Base-by-base conservation (phyloP, 352 stramenopile species). In the Plasmopara muralis region DNA sequence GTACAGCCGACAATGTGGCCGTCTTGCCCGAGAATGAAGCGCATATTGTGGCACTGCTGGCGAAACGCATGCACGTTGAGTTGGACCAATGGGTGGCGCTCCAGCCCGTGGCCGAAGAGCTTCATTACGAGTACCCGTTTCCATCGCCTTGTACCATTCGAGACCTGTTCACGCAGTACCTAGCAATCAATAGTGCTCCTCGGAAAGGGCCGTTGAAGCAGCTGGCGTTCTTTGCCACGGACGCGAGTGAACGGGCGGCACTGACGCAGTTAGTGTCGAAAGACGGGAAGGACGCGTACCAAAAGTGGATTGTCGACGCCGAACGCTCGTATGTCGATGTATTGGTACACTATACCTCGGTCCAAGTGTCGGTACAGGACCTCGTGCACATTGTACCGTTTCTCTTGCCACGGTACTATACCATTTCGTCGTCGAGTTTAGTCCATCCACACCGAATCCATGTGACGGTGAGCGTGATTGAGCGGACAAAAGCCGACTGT, bases 321-420 rank as follows among this genome's bases (percentile, higher is more conserved):
- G 80, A 97, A 46, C 83, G 95, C 38, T 95, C 91, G 14, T 88
- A 98, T 48, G 74, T 88, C 2, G 91, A 98, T 46, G 67, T 98
- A 18, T 54, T 99, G 2, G 74, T 78, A 41, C 70, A 85, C 47
- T 95, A 90, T 51, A 37, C 42, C 13, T 90, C 81, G 0, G 50
- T 95, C 14, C 59, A 75, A 16, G 18, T 91, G 7, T 69, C 80
- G 4, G 51, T 91, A 13, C 61, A 75, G 35, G 93, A 97, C 43
- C 68, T 99, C n/a, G 70, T 92, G 29, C 72, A 97, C 48, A 55
- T 98, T 16, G 85, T 97, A 43, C 96, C 96, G 15, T 89, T 87
- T 56, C 64, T 99, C 16, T 73, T 96, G 61, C 94, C 96, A 14
- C 87, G 97, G 7, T 97, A 97, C 65, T 99, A 99, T 72, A 99